phyloP scores from a whole-genome alignment of 2,329 filamentous ascomycete species.

The Ophiostoma pallidulum region DNA sequence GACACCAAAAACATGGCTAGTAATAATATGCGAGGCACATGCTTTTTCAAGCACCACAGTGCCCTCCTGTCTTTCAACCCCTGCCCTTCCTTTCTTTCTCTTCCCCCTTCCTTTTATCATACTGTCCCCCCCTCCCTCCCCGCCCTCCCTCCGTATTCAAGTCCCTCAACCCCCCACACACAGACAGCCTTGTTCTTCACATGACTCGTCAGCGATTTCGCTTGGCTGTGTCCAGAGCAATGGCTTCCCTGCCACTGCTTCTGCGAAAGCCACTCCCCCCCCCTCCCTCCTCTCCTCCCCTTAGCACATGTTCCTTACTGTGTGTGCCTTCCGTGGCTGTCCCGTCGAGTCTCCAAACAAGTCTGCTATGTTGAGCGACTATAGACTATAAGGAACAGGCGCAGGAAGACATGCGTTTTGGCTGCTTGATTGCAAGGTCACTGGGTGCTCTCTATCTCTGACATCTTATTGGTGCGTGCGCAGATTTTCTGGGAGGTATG shows the following conservation, averaged over 20 bases:
- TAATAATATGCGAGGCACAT: too few relatives aligned
- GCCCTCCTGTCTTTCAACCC: too few relatives aligned
- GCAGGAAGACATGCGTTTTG: background rate
- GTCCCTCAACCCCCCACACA: slow-evolving; percentile 10
- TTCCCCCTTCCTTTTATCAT: too few relatives aligned
- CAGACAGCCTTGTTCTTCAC: slow-evolving; percentile 12
- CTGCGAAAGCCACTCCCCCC: too few relatives aligned
- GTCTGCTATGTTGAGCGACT: too few relatives aligned
- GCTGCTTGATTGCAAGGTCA: background rate
- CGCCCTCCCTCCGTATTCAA: background rate
- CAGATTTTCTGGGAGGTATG: slow-evolving; percentile 49
- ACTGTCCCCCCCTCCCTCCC: too few relatives aligned
- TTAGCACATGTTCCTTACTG: background rate
- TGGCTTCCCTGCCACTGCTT: background rate
- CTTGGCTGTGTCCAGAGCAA: background rate
- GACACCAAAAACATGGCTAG: too few relatives aligned
- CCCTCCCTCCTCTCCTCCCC: background rate
- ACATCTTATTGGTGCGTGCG: slow-evolving; percentile 33
- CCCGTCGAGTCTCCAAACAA: too few relatives aligned
- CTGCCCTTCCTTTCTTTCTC: too few relatives aligned
- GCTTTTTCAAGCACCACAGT: slow-evolving; percentile 8
- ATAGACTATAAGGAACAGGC: too few relatives aligned
- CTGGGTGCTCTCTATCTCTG: background rate
- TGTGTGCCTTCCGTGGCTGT: background rate
- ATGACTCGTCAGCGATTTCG: slow-evolving; percentile 10